Evolutionary conservation across 164 flowering plant species (phyloP).

Genomic region (Tinospora cordifolia): DNA sequence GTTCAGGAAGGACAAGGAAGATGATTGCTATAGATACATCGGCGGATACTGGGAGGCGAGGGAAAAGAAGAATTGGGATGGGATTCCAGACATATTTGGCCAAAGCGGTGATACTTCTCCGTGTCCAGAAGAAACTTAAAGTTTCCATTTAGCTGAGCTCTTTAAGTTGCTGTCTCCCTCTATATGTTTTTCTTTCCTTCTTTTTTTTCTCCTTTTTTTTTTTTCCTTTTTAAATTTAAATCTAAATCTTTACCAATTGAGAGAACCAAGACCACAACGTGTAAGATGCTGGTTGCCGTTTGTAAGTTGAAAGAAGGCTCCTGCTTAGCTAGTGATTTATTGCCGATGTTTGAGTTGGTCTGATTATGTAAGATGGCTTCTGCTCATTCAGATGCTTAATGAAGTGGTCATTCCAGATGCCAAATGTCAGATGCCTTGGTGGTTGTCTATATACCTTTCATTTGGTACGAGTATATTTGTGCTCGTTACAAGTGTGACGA

Average conservation of each 20-base stretch:
- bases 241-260: neutral
- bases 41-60: constrained; percentile 99
- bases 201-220: too few species aligned
- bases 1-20: constrained; percentile 75
- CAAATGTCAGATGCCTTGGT: neutral
- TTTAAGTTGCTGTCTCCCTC: too few species aligned
- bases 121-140: constrained; percentile 21
- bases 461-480: too few species aligned
- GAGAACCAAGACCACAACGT: neutral
- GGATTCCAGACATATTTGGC: constrained; percentile 67
- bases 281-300: neutral
- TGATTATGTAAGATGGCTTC: neutral
- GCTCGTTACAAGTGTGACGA: too few species aligned
- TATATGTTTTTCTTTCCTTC: too few species aligned
- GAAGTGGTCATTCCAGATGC: neutral
- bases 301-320: neutral
- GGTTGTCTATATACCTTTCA: too few species aligned
- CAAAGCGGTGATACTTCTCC: constrained; percentile 32
- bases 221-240: too few species aligned
- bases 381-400: neutral
- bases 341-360: neutral
- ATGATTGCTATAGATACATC: constrained; percentile 66
- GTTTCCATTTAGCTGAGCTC: neutral
- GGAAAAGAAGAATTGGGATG: constrained; percentile 63
- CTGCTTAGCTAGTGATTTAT: constrained; percentile 1